Conservation (phyloP, 805 yeast genomes). For the Yarrowia alimentaria region DNA sequence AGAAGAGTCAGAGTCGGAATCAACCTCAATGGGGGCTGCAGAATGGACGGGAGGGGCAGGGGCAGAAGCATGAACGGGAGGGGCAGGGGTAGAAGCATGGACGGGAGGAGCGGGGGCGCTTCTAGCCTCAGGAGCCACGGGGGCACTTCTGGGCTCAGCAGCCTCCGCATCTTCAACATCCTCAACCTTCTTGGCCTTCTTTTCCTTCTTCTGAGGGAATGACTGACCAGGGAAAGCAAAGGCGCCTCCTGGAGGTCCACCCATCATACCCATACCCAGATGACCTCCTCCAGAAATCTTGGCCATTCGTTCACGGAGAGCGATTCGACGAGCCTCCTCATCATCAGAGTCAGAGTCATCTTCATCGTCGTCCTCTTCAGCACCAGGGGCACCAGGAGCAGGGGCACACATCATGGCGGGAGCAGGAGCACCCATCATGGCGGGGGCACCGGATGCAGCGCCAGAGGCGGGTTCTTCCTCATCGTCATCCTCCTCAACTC, state of each 20-base stretch:
- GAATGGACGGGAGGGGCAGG: neutral
- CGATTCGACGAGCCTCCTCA: conserved; percentile 61
- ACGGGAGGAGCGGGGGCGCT: neutral
- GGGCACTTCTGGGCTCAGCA: conserved; percentile 1
- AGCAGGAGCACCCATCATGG: conserved; percentile 24
- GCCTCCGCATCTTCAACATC: conserved; percentile 24
- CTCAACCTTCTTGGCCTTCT: conserved; percentile 35
- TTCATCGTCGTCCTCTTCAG: conserved; percentile 38
- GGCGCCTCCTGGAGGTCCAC: conserved; percentile 36
- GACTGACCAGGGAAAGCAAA: conserved; percentile 35
- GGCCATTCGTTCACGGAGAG: conserved; percentile 93
- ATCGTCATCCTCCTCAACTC: conserved; percentile 17
- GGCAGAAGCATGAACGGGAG: neutral
- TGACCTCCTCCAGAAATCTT: conserved; percentile 82
- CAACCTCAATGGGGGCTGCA: conserved; percentile 15
- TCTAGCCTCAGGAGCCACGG: conserved; percentile 8
- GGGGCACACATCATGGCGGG: conserved; percentile 2
- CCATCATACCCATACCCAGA: conserved; percentile 37
- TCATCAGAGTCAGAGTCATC: conserved; percentile 45
- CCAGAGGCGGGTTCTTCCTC: too few relatives aligned
- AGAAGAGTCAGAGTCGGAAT: neutral
- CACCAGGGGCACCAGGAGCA: conserved; percentile 32
- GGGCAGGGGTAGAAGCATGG: neutral
- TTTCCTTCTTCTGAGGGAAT: conserved; percentile 35
- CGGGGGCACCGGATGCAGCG: conserved; percentile 14